Evolutionary conservation across 257 asterid genomes (phyloP).

Genomic region (Anisodus acutangulus): DNA sequence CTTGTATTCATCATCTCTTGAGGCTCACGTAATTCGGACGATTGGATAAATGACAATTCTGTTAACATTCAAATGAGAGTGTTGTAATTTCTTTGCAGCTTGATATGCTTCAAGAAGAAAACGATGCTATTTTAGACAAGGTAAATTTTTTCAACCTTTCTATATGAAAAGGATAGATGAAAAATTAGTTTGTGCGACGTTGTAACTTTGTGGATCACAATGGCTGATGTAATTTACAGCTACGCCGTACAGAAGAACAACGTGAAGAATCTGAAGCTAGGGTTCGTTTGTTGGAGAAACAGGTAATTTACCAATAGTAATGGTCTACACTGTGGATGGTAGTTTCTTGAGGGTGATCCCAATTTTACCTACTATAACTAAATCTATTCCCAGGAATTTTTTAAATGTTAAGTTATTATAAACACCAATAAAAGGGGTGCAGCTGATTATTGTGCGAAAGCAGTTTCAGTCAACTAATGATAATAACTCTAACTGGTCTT

Average conservation of each 20-base stretch:
- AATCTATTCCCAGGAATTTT: background rate
- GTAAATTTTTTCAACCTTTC: conserved; percentile 49
- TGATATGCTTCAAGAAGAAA: conserved; percentile 97
- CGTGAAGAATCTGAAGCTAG: conserved; percentile 95
- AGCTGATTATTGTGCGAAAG: background rate
- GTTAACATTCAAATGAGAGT: conserved; percentile 30
- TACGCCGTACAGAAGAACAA: conserved; percentile 83
- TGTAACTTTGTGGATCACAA: conserved; percentile 31
- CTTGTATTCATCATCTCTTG: conserved; percentile 7
- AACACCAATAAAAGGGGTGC: background rate
- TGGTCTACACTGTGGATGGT: conserved; percentile 29
- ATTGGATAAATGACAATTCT: conserved; percentile 10
- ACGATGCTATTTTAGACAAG: conserved; percentile 80
- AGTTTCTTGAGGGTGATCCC: background rate
- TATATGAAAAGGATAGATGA: background rate
- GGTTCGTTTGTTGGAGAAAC: conserved; percentile 93
- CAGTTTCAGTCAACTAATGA: conserved; percentile 10
- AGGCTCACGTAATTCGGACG: background rate
- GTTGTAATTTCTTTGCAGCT: conserved; percentile 67
- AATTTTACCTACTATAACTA: conserved; percentile 4
- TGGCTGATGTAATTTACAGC: conserved; percentile 65
- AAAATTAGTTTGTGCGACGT: conserved; percentile 1
- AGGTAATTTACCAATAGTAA: conserved; percentile 50
- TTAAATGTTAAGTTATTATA: background rate
- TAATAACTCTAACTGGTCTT: conserved; percentile 8